Base-by-base conservation (phyloP, 352 stramenopile genomes). In the Pythium brachiatum region DNA sequence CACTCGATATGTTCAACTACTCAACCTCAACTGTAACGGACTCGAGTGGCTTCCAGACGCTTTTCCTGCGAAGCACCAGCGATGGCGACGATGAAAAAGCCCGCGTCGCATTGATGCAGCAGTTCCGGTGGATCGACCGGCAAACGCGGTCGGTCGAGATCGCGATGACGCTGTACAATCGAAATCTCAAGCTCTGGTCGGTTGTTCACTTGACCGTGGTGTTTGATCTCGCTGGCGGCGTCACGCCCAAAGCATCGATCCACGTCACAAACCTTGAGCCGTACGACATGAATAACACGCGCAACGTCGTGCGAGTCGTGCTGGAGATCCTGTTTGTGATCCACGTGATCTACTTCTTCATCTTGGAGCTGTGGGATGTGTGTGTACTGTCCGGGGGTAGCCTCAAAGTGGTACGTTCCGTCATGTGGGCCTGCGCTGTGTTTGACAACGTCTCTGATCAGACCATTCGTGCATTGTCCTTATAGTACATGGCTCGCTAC, bases 1-100 rank as follows among this genome's bases (percentile, higher is more conserved):
- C 51, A 13, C 75, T 90, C n/a, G 69, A 82, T 0, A 87, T 88
- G 78, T 90, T 90, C 65, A 68, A 67, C 7, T 88, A 79, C 43
- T 69, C 74, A 9, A 73, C 53, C 0, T 73, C 74, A 39, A 78
- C 83, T 38, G 39, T 29, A 18, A 60, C 48, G 0, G 66, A 74
- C 41, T 76, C 77, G 0, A 66, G 61, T 18, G 81, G 73, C 1
- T 90, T 75, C 44, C 77, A 90, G 44, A 83, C 81, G 20, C 81
- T 81, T 34, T 90, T 90, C 48, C 47, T 83, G 7, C 76, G 81
- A 2, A 88, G 75, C 32, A 60, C 36, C 0, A 83, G 75, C 0
- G 57, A 62, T 32, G 78, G 75, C 2, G 34, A 12, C 2, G 62
- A 68, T 0, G 81, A 88, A 26, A 29, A 66, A 9, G 34, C 31